Percentiles rank a stretch among this genome's conserved stretches.
phyloP scores from a whole-genome alignment of 164 flowering plant species.

The Chimonanthus praecox region DNA sequence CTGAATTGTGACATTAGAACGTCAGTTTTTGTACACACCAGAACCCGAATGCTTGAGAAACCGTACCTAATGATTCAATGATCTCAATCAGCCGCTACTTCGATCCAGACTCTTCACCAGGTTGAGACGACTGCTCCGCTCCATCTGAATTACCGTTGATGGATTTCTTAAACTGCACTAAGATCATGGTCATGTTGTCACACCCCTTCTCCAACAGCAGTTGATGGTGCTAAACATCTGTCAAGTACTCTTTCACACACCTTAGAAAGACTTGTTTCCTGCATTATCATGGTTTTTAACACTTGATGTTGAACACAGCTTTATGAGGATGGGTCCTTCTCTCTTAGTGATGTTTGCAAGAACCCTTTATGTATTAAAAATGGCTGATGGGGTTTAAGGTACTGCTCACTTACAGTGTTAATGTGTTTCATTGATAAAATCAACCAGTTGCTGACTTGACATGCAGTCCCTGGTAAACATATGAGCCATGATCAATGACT shows the following conservation, averaged over 20 bases:
- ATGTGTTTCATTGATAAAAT: constrained; percentile 79
- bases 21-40: neutral
- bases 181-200: constrained; percentile 98
- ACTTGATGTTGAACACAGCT: no score
- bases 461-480: constrained; percentile 86
- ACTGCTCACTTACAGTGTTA: constrained; percentile 40
- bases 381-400: neutral
- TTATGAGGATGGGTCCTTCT: neutral
- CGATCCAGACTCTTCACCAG: constrained; percentile 22
- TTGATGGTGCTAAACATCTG: constrained; percentile 89
- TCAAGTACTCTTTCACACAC: constrained; percentile 89
- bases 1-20: neutral
- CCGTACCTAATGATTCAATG: neutral
- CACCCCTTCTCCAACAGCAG: constrained; percentile 93
- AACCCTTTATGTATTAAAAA: no score
- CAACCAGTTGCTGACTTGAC: constrained; percentile 98
- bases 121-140: constrained; percentile 33
- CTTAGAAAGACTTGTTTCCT: constrained; percentile 83
- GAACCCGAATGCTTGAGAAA: neutral
- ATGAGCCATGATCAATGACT: neutral
- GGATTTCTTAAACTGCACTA: constrained; percentile 89
- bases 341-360: neutral
- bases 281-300: no score
- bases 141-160: constrained; percentile 14
- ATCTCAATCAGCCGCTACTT: neutral